A percentile compares a stretch with the other conserved stretches of the same genome.
phyloP scores from a whole-genome alignment of 2,329 filamentous ascomycete species.

The Pyrenophora tritici-repentis region DNA sequence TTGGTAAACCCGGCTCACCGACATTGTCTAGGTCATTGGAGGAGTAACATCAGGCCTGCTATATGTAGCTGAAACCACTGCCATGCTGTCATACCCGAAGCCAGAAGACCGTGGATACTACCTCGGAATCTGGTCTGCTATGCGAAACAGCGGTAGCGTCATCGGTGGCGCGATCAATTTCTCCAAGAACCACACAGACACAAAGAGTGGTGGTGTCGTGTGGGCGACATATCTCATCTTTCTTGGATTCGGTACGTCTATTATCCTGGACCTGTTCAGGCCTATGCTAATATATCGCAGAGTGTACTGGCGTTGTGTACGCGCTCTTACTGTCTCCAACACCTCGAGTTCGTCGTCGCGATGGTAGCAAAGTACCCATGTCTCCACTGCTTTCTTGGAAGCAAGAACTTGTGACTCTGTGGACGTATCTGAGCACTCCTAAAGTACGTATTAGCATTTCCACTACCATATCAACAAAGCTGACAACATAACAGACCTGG shows the following conservation, averaged over 20 bases:
- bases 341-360: conserved; percentile 5
- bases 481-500: conserved; percentile 6
- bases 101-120: conserved; percentile 14
- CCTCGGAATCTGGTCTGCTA: conserved; percentile 16
- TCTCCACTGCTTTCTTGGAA: conserved; percentile 2
- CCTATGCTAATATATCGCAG: background rate
- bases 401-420: conserved; percentile 8
- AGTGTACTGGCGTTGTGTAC: conserved; percentile 12
- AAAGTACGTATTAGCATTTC: background rate
- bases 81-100: conserved; percentile 15
- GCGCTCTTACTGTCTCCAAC: conserved; percentile 11
- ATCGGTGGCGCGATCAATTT: conserved; percentile 18
- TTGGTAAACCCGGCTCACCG: background rate
- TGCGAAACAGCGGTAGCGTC: conserved; percentile 15
- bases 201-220: conserved; percentile 5
- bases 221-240: conserved; percentile 17
- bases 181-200: conserved; percentile 9
- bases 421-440: background rate
- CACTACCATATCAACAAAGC: background rate
- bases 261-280: background rate
- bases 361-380: conserved; percentile 4
- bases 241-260: conserved; percentile 10
- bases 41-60: conserved; percentile 9
- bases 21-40: conserved; percentile 7
- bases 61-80: conserved; percentile 17